A percentile compares a stretch with the other conserved stretches of the same genome.
Conservation (phyloP, 345 rosid species). For the Rubroshorea leprosula region DNA sequence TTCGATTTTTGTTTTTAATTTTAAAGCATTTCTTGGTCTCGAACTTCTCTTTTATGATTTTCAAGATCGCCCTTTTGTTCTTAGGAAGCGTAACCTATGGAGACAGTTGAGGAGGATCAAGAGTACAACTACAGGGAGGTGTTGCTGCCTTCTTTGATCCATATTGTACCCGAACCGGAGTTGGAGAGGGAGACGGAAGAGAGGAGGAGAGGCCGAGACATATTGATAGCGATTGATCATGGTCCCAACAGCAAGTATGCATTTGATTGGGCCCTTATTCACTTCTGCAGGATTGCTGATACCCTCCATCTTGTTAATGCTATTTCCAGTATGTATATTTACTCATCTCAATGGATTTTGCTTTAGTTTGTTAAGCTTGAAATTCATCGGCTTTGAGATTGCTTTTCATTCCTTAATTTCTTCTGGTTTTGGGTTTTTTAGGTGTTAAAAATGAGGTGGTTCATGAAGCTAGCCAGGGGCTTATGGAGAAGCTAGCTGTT, state of each 20-base stretch:
- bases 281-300: conserved; percentile 77
- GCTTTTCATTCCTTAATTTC: no score
- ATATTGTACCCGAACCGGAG: conserved; percentile 34
- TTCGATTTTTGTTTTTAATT: no score
- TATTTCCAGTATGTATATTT: conserved; percentile 47
- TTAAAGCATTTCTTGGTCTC: no score
- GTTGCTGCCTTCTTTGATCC: conserved; percentile 49
- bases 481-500: conserved; percentile 73
- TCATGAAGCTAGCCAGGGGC: conserved; percentile 49
- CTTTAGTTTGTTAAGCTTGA: no score
- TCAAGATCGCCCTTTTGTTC: no score
- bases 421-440: conserved; percentile 12
- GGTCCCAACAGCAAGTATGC: no score
- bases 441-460: conserved; percentile 55
- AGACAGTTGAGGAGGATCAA: conserved; percentile 45
- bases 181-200: conserved; percentile 61
- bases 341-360: no score
- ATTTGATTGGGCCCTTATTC: conserved; percentile 68
- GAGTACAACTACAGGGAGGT: conserved; percentile 68
- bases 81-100: no score
- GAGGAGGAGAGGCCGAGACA: conserved; percentile 52
- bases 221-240: no score
- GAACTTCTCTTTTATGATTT: no score
- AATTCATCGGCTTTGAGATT: no score
- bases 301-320: conserved; percentile 83